Evolutionary conservation across 148 eudicot genomes (phyloP), one percentile per base, ranked within the genome.

Genomic region (Drosera capensis): DNA sequence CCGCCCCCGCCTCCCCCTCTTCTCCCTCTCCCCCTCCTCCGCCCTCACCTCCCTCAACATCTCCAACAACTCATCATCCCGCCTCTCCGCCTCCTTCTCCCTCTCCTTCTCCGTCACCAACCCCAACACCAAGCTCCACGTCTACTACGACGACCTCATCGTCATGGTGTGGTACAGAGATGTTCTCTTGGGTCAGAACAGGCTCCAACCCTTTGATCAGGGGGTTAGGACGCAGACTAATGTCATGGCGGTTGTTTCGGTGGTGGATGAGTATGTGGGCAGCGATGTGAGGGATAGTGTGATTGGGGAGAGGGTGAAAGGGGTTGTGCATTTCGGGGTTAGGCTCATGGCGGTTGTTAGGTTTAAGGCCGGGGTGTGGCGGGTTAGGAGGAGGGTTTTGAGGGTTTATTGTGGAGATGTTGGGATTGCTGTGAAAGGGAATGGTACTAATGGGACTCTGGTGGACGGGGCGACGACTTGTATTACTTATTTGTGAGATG

Each of bases 401-500:
- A 48, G 25, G 37, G 67, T 62, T n/a, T 48, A 14, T 25, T 62
- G 66, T 18, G 36, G 23, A 1, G 52, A 30, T 15, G 8, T 62
- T 11, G 21, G 19, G 3, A 35, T 62, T 25, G 45, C 55, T 39
- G 35, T 48, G 20, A 25, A 55, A 9, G 24, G 45, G 5, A 56
- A 31, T 45, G 18, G 25, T 13, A 22, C 34, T 6, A 13, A 20
- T 1, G 67, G 56, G 40, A 24, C 40, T 4, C 20, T 55, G 28
- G 26, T 25, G 7, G 59, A 36, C 20, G 55, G 59, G 3, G 23
- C 44, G 3, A 49, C 19, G 44, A 22, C 23, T 20, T 75, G 82
- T 63, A 36, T 51, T 2, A 74, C 71, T 8, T 68, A 58, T 23
- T 5, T 68, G 23, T 75, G 71, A 74, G 37, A 23, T 19, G 6